Evolutionary conservation across 169 alveolate genomes (phyloP), one percentile per base, ranked within the genome.

Genomic region (Plasmodium knowlesi): DNA sequence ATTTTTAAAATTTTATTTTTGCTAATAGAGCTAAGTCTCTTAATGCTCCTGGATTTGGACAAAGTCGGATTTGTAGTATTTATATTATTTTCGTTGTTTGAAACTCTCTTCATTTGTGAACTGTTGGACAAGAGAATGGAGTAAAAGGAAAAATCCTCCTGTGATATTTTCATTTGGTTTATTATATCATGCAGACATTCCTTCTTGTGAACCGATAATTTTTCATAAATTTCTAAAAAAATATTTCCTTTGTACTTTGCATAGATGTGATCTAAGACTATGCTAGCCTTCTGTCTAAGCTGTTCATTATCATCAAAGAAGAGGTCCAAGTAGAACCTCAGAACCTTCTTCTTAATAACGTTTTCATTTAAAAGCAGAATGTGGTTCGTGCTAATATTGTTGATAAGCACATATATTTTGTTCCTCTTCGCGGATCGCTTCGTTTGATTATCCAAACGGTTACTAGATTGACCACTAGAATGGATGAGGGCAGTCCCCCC

Each of bases 151-250:
- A 90, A 90, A 12, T 88, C 82, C 16, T 90, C 84, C 16, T 39
- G 80, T n/a, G 70, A 57, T 90, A 19, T 22, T 81, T 90, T 90
- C 95, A 90, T 90, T 76, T 80, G 83, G 19, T 90, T 90, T 14
- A 90, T 22, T 6, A 90, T 90, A 70, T 90, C 95, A 19, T 81
- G 95, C 16, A 90, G 76, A 50, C 92, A 90, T 50, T 90, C 95
- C 73, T 90, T 90, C 46, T 90, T 90, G 70, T 90, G 95, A 25
- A 54, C 82, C 8, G 95, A 81, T 50, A 90, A 70, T 81, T 82
- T 80, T 81, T 90, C 95, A 81, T 50, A 90, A n/a, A 90, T 81
- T 39, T 25, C 30, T 70, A 80, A 82, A 82, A 90, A 90, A 5
- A 90, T 43, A 25, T 19, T 71, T 34, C 80, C 50, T 34, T 89